These are phyloP conservation scores for Candida hungchunana DNA, from an alignment of 805 yeast genomes.

Conservation along the genomic window DNA sequence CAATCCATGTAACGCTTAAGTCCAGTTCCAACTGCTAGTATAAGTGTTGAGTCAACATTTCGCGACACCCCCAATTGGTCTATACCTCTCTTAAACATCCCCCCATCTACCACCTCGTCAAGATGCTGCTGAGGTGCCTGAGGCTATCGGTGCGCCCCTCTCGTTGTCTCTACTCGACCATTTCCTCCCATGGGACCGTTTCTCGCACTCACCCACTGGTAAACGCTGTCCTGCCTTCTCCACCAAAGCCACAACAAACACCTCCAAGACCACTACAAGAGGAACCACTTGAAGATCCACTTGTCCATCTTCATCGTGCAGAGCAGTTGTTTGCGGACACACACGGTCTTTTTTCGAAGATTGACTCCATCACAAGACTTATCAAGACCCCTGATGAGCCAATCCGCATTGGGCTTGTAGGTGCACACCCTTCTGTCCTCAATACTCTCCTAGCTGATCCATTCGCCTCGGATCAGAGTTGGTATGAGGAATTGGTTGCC, in stretches of 20 bases:
- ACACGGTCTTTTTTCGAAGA: constrained; percentile 24
- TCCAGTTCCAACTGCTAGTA: no score
- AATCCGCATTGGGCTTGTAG: constrained; percentile 29
- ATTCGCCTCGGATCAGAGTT: constrained; percentile 28
- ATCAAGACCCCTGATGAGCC: constrained; percentile 14
- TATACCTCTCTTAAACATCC: no score
- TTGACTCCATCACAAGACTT: constrained; percentile 19
- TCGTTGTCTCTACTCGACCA: background rate
- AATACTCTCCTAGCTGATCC: constrained; percentile 31
- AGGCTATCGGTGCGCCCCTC: background rate
- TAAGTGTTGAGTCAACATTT: no score
- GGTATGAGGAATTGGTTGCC: constrained; percentile 23
- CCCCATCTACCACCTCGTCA: no score
- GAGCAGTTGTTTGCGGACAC: constrained; percentile 21
- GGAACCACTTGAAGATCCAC: constrained; percentile 10
- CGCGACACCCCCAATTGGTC: no score
- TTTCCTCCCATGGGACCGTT: background rate
- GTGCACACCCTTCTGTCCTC: constrained; percentile 22
- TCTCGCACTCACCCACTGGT: background rate
- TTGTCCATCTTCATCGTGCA: constrained; percentile 14
- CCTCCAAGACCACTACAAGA: background rate
- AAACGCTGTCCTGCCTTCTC: background rate
- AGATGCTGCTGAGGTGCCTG: background rate
- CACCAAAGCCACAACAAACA: background rate
- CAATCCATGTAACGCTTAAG: no score